Conservation (phyloP, 805 yeast genomes). For the Candida michaelii region DNA sequence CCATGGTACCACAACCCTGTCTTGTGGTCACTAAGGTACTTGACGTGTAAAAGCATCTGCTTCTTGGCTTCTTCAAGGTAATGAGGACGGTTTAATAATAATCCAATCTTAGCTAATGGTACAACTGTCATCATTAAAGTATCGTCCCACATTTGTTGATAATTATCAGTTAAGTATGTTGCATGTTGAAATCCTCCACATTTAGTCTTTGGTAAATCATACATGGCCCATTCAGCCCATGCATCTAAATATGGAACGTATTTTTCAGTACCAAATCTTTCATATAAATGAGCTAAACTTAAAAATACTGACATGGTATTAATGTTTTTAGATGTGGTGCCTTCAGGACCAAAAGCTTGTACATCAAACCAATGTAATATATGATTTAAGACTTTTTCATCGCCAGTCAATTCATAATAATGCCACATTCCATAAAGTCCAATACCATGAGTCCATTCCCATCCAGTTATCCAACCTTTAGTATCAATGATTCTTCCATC, state of each 20-base stretch:
- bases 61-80: constrained; percentile 34
- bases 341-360: constrained; percentile 27
- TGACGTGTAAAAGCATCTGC: constrained; percentile 31
- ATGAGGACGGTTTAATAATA: constrained; percentile 25
- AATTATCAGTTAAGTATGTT: constrained; percentile 28
- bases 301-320: constrained; percentile 37
- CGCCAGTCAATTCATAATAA: constrained; percentile 27
- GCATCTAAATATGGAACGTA: constrained; percentile 29
- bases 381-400: constrained; percentile 20
- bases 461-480: constrained; percentile 38
- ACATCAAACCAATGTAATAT: constrained; percentile 29
- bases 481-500: constrained; percentile 35
- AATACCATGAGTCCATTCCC: constrained; percentile 43
- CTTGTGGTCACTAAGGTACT: constrained; percentile 28
- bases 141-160: constrained; percentile 30
- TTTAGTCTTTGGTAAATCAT: constrained; percentile 27
- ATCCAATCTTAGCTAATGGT: constrained; percentile 34
- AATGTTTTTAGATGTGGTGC: constrained; percentile 32
- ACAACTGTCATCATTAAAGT: constrained; percentile 39
- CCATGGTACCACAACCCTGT: constrained; percentile 37
- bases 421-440: constrained; percentile 40
- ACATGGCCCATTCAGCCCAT: constrained; percentile 37
- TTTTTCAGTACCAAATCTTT: constrained; percentile 17
- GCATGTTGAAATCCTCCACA: constrained; percentile 37
- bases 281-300: constrained; percentile 30